Evolutionary conservation across 2,329 filamentous ascomycete species (phyloP).

Genomic region (Fusarium sororula): DNA sequence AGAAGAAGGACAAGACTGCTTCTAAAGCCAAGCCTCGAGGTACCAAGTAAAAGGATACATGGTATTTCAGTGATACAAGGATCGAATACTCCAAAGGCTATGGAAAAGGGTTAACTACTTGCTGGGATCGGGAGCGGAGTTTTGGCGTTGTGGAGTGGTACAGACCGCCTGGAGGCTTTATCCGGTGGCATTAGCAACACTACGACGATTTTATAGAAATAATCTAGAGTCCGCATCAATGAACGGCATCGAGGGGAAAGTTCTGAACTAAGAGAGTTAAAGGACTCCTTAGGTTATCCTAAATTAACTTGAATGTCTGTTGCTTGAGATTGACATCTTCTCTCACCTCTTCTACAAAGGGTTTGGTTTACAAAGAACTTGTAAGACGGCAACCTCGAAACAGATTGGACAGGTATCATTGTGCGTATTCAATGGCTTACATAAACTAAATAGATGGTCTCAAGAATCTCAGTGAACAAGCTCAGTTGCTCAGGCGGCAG

Average conservation of each 20-base stretch:
- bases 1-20: conserved; percentile 94
- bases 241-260: background rate
- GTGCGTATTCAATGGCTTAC: background rate
- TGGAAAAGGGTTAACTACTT: background rate
- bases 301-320: background rate
- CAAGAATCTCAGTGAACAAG: background rate
- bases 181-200: background rate
- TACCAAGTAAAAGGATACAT: conserved; percentile 43
- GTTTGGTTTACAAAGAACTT: background rate
- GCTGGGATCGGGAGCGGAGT: conserved; percentile 28
- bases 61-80: background rate
- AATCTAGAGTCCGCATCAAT: background rate
- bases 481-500: background rate
- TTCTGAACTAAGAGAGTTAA: background rate
- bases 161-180: background rate
- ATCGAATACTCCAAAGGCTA: background rate
- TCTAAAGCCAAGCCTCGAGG: conserved; percentile 87
- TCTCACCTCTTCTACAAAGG: background rate
- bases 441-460: background rate
- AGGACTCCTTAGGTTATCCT: no score
- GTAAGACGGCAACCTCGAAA: background rate
- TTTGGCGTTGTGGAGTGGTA: conserved; percentile 33
- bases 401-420: background rate
- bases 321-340: background rate
- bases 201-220: conserved; percentile 1